Evolutionary conservation across 108 stramenopile genomes (phyloP).

Genomic region (Cyclotella kingstonii): DNA sequence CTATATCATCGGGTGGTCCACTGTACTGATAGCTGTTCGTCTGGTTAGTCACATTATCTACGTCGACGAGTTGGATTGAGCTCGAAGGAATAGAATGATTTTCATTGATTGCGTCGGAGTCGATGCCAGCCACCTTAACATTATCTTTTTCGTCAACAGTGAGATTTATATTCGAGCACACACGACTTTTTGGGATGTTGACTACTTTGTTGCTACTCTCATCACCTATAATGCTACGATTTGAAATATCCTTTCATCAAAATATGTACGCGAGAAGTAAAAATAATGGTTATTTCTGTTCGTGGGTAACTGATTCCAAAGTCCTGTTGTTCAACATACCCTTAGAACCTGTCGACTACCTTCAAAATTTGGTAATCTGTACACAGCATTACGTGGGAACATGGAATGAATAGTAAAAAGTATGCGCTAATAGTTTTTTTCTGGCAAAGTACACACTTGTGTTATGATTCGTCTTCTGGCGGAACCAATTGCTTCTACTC

Average conservation of each 20-base stretch:
- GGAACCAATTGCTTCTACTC: no score
- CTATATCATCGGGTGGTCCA: slow-evolving; percentile 89
- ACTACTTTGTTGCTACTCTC: slow-evolving; percentile 14
- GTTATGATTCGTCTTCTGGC: no score
- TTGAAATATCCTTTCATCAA: slow-evolving; percentile 48
- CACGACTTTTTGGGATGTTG: slow-evolving; percentile 9
- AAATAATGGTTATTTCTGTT: no score
- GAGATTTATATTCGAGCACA: slow-evolving; percentile 12
- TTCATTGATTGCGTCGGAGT: not conserved
- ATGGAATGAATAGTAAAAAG: slow-evolving; percentile 8
- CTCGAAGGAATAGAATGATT: slow-evolving; percentile 3
- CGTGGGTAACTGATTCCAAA: not conserved
- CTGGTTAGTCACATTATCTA: not conserved
- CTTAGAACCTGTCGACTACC: slow-evolving; percentile 40
- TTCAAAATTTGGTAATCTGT: slow-evolving; percentile 5
- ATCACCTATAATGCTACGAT: slow-evolving; percentile 21
- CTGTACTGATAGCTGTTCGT: slow-evolving; percentile 65
- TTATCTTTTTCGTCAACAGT: slow-evolving; percentile 16
- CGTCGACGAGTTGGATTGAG: not conserved
- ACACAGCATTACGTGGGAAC: slow-evolving; percentile 21
- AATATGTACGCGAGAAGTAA: not conserved
- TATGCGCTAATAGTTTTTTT: no score
- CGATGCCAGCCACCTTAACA: no score
- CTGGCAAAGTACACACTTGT: no score
- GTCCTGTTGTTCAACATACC: slow-evolving; percentile 38